Conservation (phyloP, 257 asterid species). For the Nicotiana otophora region DNA sequence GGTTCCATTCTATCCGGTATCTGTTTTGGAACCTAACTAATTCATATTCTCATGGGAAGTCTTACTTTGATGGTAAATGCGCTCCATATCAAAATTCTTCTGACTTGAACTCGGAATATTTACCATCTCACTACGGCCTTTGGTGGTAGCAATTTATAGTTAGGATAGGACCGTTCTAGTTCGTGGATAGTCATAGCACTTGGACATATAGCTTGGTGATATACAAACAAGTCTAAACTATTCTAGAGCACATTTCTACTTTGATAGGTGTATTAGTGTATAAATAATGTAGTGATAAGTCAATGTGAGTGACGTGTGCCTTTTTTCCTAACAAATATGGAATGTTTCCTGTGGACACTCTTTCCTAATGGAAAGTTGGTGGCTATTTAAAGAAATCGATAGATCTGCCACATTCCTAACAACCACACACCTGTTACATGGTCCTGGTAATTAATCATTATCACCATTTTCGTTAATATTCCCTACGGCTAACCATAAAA, state of each 20-base stretch:
- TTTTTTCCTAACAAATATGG: conserved; percentile 9
- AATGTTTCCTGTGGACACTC: conserved; percentile 21
- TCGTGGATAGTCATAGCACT: too few species aligned
- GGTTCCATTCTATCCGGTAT: too few species aligned
- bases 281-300: background rate
- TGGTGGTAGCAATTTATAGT: background rate
- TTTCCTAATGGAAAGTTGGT: conserved; percentile 10
- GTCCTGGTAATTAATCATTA: background rate
- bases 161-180: too few species aligned
- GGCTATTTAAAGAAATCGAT: conserved; percentile 6
- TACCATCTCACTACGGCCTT: too few species aligned
- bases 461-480: background rate
- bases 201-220: background rate
- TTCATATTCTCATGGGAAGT: too few species aligned
- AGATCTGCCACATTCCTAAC: conserved; percentile 1
- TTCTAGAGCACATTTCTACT: background rate
- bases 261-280: background rate
- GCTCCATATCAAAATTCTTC: too few species aligned
- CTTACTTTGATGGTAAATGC: too few species aligned
- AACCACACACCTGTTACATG: conserved; percentile 14
- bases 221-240: background rate
- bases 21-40: too few species aligned
- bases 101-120: too few species aligned
- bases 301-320: background rate
- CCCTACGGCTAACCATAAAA: background rate